Conservation (phyloP, 2,329 filamentous ascomycete genomes). For the Tolypocladium amazonense region DNA sequence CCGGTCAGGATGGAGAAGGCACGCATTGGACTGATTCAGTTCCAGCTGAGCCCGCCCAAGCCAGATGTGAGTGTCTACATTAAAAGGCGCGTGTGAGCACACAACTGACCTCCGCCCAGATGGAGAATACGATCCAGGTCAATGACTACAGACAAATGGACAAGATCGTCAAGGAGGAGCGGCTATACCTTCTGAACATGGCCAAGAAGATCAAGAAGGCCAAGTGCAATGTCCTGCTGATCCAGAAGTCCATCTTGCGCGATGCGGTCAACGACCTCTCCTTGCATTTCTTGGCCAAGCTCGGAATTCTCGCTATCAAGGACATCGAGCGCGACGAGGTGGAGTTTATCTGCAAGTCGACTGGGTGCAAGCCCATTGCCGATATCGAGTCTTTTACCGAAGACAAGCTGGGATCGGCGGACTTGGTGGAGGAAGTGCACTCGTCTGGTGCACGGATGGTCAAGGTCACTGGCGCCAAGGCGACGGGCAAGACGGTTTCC, state of each 20-base stretch:
- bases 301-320: conserved; percentile 92
- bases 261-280: conserved; percentile 97
- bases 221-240: conserved; percentile 96
- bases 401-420: conserved; percentile 90
- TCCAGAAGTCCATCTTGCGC: conserved; percentile 96
- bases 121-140: conserved; percentile 99
- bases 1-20: conserved; percentile 95
- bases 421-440: conserved; percentile 87
- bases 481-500: conserved; percentile 78
- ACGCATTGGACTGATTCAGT: conserved; percentile 91
- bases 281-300: conserved; percentile 92
- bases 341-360: conserved; percentile 98
- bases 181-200: conserved; percentile 95
- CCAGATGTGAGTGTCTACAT: conserved; percentile 58
- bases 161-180: conserved; percentile 99
- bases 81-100: not conserved
- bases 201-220: conserved; percentile 99
- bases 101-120: conserved; percentile 37
- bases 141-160: conserved; percentile 99
- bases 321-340: conserved; percentile 98
- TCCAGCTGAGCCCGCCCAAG: conserved; percentile 96
- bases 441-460: conserved; percentile 83
- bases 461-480: conserved; percentile 86
- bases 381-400: conserved; percentile 98
- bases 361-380: conserved; percentile 96